These are phyloP conservation scores for Tetrastigma voinierianum DNA, from an alignment of 164 flowering plant genomes.

Conservation along the genomic window DNA sequence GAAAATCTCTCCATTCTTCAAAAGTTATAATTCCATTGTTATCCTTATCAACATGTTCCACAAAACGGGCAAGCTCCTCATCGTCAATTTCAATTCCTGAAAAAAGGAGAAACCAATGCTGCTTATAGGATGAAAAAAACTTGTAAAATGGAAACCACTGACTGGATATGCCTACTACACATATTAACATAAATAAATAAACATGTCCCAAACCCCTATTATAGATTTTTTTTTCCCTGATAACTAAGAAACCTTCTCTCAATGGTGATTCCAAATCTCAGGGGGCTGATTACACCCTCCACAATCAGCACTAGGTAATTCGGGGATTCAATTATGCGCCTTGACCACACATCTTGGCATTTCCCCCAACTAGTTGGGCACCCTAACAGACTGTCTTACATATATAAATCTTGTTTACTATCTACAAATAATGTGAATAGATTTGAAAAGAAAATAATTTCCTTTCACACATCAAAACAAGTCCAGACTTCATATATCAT, in stretches of 20 bases:
- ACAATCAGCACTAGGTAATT: too few relatives aligned
- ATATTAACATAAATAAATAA: not conserved
- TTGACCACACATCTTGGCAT: too few relatives aligned
- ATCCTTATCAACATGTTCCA: conserved; percentile 95
- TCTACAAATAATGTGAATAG: not conserved
- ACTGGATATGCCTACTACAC: not conserved
- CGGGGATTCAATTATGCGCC: too few relatives aligned
- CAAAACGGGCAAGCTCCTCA: conserved; percentile 88
- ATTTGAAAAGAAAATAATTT: not conserved
- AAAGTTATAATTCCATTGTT: conserved; percentile 94
- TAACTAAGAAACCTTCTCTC: too few relatives aligned
- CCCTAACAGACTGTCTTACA: not conserved
- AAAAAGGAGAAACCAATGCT: conserved; percentile 41
- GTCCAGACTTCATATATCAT: not conserved
- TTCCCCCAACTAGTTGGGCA: too few relatives aligned
- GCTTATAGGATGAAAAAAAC: conserved; percentile 54
- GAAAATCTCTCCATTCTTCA: conserved; percentile 99
- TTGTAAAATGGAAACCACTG: not conserved
- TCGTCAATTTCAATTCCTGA: conserved; percentile 94
- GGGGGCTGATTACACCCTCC: too few relatives aligned
- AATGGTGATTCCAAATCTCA: too few relatives aligned
- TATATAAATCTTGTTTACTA: not conserved
- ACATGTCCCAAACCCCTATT: too few relatives aligned
- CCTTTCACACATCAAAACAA: not conserved
- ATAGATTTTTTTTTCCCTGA: too few relatives aligned